Evolutionary conservation across 331 rosid genomes (phyloP).

Genomic region (Stylosanthes scabra): DNA sequence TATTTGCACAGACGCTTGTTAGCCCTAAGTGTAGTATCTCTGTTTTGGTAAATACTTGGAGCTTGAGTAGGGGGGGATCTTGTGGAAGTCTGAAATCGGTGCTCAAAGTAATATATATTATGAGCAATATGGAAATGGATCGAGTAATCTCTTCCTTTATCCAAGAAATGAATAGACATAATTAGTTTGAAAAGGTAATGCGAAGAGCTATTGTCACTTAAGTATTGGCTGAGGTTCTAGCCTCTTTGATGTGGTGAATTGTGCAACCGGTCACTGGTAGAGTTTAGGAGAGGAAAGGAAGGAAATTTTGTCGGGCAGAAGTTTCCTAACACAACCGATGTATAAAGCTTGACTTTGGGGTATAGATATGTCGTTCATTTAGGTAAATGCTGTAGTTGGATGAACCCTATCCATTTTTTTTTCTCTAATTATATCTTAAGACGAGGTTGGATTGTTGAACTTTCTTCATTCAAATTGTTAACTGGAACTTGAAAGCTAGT

Average conservation of each 20-base stretch:
- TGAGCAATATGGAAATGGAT: too few relatives aligned
- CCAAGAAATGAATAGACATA: neutral
- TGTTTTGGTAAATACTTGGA: neutral
- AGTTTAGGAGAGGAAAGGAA: slow-evolving; percentile 3
- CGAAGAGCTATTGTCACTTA: neutral
- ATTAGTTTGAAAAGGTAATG: slow-evolving; percentile 4
- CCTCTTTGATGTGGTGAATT: slow-evolving; percentile 27
- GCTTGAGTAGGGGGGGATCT: slow-evolving; percentile 5
- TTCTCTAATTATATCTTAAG: neutral
- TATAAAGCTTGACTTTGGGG: slow-evolving; percentile 8
- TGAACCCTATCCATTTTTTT: slow-evolving; percentile 1
- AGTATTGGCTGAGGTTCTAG: slow-evolving; percentile 15
- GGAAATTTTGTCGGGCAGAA: neutral
- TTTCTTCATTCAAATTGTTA: slow-evolving; percentile 1
- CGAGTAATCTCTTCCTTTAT: too few relatives aligned
- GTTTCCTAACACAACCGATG: slow-evolving; percentile 11
- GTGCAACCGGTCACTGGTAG: neutral
- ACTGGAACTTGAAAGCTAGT: neutral
- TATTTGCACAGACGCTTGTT: slow-evolving; percentile 12
- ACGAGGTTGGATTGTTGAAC: neutral
- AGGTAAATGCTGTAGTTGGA: slow-evolving; percentile 10
- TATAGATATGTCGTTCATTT: slow-evolving; percentile 6
- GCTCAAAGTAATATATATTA: neutral
- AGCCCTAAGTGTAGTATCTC: neutral
- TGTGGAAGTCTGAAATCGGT: neutral